Conservation (phyloP, 1,284 basidiomycete species). For the Leucoagaricus sp. region DNA sequence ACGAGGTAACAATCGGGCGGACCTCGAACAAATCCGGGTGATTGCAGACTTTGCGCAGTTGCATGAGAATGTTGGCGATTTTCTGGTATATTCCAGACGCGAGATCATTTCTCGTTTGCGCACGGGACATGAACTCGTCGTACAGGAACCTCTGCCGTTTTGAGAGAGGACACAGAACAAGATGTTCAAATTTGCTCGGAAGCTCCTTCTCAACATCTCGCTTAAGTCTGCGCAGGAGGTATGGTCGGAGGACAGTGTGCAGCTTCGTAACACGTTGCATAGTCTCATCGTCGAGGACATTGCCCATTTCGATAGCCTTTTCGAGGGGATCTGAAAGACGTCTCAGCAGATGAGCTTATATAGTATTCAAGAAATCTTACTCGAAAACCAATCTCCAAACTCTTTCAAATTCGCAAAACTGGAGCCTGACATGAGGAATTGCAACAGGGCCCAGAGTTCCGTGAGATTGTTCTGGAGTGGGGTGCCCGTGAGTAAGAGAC, state of each 20-base stretch:
- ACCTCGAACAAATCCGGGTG: constrained; percentile 97
- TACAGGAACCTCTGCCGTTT: constrained; percentile 97
- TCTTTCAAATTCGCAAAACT: constrained; percentile 94
- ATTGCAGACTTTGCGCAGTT: constrained; percentile 93
- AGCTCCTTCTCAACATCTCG: constrained; percentile 96
- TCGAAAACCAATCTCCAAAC: constrained; percentile 97
- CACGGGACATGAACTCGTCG: constrained; percentile 97
- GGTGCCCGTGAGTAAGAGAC: constrained; percentile 90
- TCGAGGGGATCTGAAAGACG: constrained; percentile 78
- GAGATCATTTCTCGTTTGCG: constrained; percentile 85
- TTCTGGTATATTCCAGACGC: constrained; percentile 87
- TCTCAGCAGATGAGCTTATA: neutral
- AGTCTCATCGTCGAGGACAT: constrained; percentile 80
- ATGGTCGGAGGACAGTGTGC: constrained; percentile 91
- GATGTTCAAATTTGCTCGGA: constrained; percentile 94
- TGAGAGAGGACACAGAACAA: constrained; percentile 89
- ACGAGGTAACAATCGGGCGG: constrained; percentile 90
- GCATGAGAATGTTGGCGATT: constrained; percentile 98
- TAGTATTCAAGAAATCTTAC: constrained; percentile 49
- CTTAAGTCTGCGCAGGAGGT: constrained; percentile 92
- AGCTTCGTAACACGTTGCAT: constrained; percentile 87
- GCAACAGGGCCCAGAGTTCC: constrained; percentile 93
- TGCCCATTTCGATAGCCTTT: constrained; percentile 90
- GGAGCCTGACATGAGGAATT: constrained; percentile 94
- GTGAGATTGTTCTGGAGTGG: constrained; percentile 96